Conservation (phyloP, 2,329 filamentous ascomycete genomes). For the Dactylellina parvicollis region DNA sequence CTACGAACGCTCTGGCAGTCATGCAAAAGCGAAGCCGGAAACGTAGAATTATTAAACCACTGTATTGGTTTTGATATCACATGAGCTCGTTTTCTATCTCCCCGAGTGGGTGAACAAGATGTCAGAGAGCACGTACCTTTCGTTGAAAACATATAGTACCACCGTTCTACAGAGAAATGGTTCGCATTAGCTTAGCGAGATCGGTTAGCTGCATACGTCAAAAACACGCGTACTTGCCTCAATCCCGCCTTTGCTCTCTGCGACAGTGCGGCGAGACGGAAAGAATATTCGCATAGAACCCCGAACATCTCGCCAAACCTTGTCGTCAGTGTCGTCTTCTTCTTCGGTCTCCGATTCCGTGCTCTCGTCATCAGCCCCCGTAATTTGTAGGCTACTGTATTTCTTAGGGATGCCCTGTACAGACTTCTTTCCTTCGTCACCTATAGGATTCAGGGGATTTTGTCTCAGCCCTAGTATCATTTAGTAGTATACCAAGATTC, state of each 20-base stretch:
- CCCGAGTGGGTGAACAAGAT: conserved; percentile 4
- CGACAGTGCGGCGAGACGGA: conserved; percentile 77
- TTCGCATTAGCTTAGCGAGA: conserved; percentile 60
- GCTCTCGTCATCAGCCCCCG: conserved; percentile 67
- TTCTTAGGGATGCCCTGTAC: conserved; percentile 48
- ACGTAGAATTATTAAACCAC: conserved; percentile 75
- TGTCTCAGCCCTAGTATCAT: conserved; percentile 44
- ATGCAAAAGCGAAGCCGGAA: conserved; percentile 76
- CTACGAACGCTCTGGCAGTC: conserved; percentile 77
- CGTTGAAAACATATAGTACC: conserved; percentile 82
- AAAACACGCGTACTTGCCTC: conserved; percentile 63
- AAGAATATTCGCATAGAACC: conserved; percentile 79
- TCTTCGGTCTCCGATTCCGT: conserved; percentile 43
- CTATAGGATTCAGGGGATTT: conserved; percentile 34
- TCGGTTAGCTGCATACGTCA: conserved; percentile 51
- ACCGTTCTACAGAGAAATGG: conserved; percentile 66
- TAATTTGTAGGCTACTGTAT: conserved; percentile 34
- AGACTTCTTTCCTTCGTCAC: conserved; percentile 44
- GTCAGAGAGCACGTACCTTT: conserved; percentile 41
- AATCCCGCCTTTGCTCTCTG: conserved; percentile 71
- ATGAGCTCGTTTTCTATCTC: conserved; percentile 21
- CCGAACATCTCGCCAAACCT: conserved; percentile 58
- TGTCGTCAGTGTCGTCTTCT: conserved; percentile 55
- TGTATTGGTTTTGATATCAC: conserved; percentile 57
- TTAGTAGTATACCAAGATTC: conserved; percentile 17